Evolutionary conservation across 2,329 filamentous ascomycete species (phyloP), one percentile per base, ranked within the genome.

Genomic region (Fusarium dlaminii): DNA sequence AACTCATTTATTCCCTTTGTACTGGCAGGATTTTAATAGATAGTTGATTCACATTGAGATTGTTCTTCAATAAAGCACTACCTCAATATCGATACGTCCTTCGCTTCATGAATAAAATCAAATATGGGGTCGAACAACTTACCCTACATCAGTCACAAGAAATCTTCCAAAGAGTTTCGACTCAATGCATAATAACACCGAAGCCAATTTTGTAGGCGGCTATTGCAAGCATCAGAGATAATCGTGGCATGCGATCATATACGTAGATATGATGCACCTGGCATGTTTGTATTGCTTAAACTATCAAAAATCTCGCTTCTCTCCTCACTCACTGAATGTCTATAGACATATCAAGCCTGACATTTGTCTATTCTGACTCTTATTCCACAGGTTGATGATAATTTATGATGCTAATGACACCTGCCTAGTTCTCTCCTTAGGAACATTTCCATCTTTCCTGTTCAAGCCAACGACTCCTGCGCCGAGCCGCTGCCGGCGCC

Each of bases 401-500:
- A 55, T n/a, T 29, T 29, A 24, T 24, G 30, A 34, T 34, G 30
- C 14, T 29, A 40, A 55, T 22, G 8, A 18, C n/a, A n/a, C 2
- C 8, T 22, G 39, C 17, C 7, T 20, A 36, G 13, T 29, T 22
- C 17, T 40, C 13, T 27, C 14, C 27, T 32, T 18, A 14, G 12
- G 27, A 43, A 32, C 36, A n/a, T 29, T 30, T 56, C 20, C 52
- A 11, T 29, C 36, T 30, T 39, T n/a, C 51, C 24, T 55, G 20
- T 34, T 32, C 52, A 42, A 54, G 13, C 18, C 27, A 42, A 27
- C 63, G 34, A 68, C 37, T 43, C 34, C 55, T 69, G 65, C 52
- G 66, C 67, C 67, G 67, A 59, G 67, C 45, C 66, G 65, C 57
- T 54, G 39, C 58, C 66, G 59, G 60, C 61, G 67, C 63, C 55